Base-by-base conservation (phyloP, 2,329 filamentous ascomycete species). In the Cladosporium sp. region DNA sequence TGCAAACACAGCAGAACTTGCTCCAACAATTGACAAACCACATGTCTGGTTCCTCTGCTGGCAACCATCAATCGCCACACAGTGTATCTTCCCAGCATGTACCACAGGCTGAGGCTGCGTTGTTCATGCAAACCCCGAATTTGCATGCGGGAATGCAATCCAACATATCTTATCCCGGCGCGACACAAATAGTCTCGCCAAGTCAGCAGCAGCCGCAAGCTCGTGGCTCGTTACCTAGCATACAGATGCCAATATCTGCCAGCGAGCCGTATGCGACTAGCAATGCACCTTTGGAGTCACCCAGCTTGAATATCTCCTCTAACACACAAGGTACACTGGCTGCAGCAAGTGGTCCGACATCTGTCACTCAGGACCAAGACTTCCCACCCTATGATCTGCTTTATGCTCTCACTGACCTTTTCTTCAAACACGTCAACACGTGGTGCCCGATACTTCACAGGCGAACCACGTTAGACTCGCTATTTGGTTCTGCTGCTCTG, bases 381-480 rank as follows among this genome's bases (percentile, higher is more conserved):
- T 78, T 86, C 1, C 84, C 84, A 2, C 82, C 84, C 0, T 83
- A 85, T 61, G 83, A 86, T 62, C 74, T 86, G 12, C 70, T 85
- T 3, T 86, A 85, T 60, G 81, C 80, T 2, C 72, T 86, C 1
- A 82, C 84, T 15, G 83, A 85, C 61, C 73, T 86, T 7, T 86
- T 84, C 70, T 86, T 86, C 74, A 84, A 84, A 64, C 83, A 86
- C 67, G 82, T 84, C 67, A 85, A 85, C 64, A 83, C 83, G 0
- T 86, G 84, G 84, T 96, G 91, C 70, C 92, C 92, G 0, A 94
- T 96, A 22, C 78, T 96, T n/a, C 90, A 96, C 73, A 85, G 90
- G 20, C 86, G 89, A 68, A 86, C 88, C 3, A 96, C 91, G 0
- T 74, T 96, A 8, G 68, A 96, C 66, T 85, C 86, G 0, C 80